A percentile compares a stretch with the other conserved stretches of the same genome.
phyloP scores from a whole-genome alignment of 2,329 filamentous ascomycete genomes.

The Periconia macrospinosa region DNA sequence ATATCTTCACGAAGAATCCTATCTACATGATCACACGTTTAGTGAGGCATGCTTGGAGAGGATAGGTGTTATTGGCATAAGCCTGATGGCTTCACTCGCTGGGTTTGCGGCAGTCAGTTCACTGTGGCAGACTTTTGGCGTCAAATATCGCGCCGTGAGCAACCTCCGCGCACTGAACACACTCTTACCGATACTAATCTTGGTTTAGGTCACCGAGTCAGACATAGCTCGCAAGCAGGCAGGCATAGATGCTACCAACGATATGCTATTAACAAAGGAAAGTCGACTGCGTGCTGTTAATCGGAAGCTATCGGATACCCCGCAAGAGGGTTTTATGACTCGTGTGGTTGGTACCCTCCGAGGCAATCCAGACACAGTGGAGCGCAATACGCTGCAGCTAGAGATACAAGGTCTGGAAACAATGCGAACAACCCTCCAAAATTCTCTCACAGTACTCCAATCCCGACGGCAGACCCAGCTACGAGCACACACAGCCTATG shows the following conservation, averaged over 20 bases:
- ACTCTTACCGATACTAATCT: conserved; percentile 14
- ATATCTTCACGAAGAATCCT: conserved; percentile 52
- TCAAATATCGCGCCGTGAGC: conserved; percentile 59
- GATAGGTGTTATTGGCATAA: conserved; percentile 82
- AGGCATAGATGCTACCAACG: conserved; percentile 75
- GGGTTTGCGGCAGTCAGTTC: conserved; percentile 88
- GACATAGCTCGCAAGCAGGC: conserved; percentile 78
- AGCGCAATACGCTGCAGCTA: conserved; percentile 62
- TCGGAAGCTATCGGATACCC: conserved; percentile 59
- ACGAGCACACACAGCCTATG: conserved; percentile 67
- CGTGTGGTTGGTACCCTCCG: conserved; percentile 74
- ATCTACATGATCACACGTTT: conserved; percentile 49
- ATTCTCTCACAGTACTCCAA: conserved; percentile 66
- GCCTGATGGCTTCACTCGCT: conserved; percentile 83
- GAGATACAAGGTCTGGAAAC: conserved; percentile 79
- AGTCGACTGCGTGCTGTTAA: conserved; percentile 72
- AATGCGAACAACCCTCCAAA: conserved; percentile 73
- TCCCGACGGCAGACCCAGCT: conserved; percentile 65
- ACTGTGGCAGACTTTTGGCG: conserved; percentile 80
- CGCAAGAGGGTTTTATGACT: conserved; percentile 64
- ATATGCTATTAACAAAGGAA: conserved; percentile 76
- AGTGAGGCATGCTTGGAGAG: conserved; percentile 62
- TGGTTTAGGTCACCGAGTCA: conserved; percentile 62
- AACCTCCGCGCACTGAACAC: background rate
- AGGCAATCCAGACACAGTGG: conserved; percentile 59